These are phyloP conservation scores for Gracilaria gracilis DNA, from an alignment of 23 red algal genomes.

Conservation along the genomic window DNA sequence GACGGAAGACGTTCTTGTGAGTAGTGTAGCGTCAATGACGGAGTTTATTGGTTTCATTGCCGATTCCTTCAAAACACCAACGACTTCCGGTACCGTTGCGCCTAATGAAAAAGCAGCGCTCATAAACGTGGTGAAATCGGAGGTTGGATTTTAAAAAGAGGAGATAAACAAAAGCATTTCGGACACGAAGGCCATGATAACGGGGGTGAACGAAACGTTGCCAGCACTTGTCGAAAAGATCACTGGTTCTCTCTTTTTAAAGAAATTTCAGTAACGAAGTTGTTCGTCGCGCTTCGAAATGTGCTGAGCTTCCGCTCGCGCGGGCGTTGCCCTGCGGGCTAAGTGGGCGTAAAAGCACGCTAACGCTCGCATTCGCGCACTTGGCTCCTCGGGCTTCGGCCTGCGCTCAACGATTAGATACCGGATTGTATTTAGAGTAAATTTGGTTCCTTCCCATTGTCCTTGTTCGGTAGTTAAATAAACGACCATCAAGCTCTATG, in stretches of 20 bases:
- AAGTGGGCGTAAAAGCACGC: not conserved
- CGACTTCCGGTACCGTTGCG: not conserved
- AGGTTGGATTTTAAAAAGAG: too few species aligned
- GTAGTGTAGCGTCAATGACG: not conserved
- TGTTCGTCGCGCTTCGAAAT: too few species aligned
- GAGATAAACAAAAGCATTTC: too few species aligned
- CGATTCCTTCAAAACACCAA: too few species aligned
- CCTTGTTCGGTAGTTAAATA: constrained; percentile 5
- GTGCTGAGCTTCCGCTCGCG: too few species aligned
- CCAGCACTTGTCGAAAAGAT: too few species aligned
- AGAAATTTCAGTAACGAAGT: too few species aligned
- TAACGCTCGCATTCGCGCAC: not conserved
- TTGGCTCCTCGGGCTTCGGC: not conserved
- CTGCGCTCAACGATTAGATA: not conserved
- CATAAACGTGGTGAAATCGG: not conserved
- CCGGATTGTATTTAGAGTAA: not conserved
- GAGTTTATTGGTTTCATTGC: constrained; percentile 21
- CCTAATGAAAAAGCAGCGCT: not conserved
- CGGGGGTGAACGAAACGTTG: too few species aligned
- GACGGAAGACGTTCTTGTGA: not conserved
- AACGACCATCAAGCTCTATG: not conserved
- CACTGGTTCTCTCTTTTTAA: too few species aligned
- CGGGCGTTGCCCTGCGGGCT: too few species aligned
- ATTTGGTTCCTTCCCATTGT: constrained; percentile 28
- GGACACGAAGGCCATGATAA: too few species aligned